These are phyloP conservation scores for Talaromyces sp. DNA, from an alignment of 2,329 filamentous ascomycete species.

Conservation along the genomic window DNA sequence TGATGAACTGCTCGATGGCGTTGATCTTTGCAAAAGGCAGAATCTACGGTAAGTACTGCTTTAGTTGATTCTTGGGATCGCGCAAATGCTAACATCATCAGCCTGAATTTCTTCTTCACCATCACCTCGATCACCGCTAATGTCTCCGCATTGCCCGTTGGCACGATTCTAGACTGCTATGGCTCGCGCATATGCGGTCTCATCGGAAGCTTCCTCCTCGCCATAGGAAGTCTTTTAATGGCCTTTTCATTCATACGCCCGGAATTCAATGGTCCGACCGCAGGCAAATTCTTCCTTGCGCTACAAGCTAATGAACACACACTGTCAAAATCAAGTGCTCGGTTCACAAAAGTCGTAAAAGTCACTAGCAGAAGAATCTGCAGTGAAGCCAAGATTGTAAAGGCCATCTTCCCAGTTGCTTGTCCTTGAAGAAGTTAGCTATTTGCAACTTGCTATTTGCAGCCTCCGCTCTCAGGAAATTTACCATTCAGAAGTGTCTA, in stretches of 20 bases:
- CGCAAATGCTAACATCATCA: constrained; percentile 24
- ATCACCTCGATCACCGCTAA: constrained; percentile 86
- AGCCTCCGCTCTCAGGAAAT: neutral
- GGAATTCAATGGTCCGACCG: constrained; percentile 70
- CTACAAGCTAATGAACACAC: too few relatives aligned
- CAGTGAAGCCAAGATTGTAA: constrained; percentile 4
- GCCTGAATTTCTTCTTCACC: constrained; percentile 90
- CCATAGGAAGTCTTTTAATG: constrained; percentile 70
- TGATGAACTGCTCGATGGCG: constrained; percentile 53
- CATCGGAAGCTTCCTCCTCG: constrained; percentile 67
- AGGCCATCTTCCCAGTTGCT: constrained; percentile 1
- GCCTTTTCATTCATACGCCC: constrained; percentile 65
- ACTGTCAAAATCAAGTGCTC: constrained; percentile 26
- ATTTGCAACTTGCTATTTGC: neutral
- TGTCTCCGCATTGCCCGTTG: constrained; percentile 80
- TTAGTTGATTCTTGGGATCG: neutral
- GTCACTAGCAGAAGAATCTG: constrained; percentile 2
- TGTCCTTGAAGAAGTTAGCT: constrained; percentile 3
- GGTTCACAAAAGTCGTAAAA: constrained; percentile 7
- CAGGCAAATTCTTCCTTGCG: constrained; percentile 73
- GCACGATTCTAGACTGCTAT: constrained; percentile 78
- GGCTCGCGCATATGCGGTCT: constrained; percentile 79
- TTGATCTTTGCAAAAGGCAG: constrained; percentile 61
- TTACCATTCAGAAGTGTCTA: constrained; percentile 7
- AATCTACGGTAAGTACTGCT: constrained; percentile 55